Evolutionary conservation across 345 rosid species (phyloP), one percentile per base, ranked within the genome.

Genomic region (Fremontodendron californicum): DNA sequence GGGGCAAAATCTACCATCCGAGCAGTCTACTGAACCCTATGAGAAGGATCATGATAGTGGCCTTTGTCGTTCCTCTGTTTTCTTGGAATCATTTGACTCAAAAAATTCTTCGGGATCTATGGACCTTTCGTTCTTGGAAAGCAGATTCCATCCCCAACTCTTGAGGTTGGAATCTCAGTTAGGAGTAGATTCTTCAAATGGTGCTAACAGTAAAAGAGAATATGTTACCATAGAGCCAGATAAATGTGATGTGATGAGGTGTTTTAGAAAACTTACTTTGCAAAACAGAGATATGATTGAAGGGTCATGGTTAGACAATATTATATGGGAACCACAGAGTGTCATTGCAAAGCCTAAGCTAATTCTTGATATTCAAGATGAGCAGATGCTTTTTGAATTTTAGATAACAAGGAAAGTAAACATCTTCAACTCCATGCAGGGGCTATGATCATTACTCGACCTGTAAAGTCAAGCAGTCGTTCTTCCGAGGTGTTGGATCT

Each of bases 301-400:
- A 71, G 99, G 90, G 57, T 84, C 94, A 80, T 96, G 99, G 99
- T 78, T 91, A 79, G 87, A 92, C 78, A 81, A 87, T 81, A 87
- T 96, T 78, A 85, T 91, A 79, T 93, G 98, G 98, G 99, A 92
- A 31, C 84, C 94, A 23, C 75, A 83, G 58, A 81, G 81, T 63
- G 69, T 79, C 69, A 76, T 78, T 42, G 58, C 83, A 31, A 92
- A 88, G 77, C 91, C 96, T 55, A 92, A 90, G 91, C 86, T 96
- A 62, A 91, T 96, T 81, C 87, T 89, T 77, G 97, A 96, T 86
- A 96, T 96, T 81, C 97, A 89, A 80, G 99, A 96, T 83, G 89
- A 90, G 85, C 94, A 90, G 78, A 96, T 96, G 98, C 91, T 92
- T 80, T 93, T 93, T 83, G 94, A 96, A 86, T 93, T 82, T 74